A percentile compares a stretch with the other conserved stretches of the same genome.
These are phyloP conservation scores for Aspergillus chevalieri DNA, from an alignment of 2,329 filamentous ascomycete species.

Conservation along the genomic window DNA sequence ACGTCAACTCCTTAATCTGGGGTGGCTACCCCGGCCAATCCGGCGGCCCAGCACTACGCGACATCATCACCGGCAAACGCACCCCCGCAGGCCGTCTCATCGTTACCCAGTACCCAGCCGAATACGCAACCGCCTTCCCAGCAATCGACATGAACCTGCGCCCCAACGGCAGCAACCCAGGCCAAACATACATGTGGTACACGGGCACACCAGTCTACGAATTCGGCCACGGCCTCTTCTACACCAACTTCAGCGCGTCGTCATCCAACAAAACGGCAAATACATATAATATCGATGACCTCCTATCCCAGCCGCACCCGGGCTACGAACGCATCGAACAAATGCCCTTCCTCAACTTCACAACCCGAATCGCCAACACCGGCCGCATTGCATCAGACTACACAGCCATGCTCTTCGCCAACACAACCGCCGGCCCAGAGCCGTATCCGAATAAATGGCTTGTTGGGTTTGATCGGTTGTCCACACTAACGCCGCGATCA, in stretches of 20 bases:
- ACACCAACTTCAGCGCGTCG: constrained; percentile 34
- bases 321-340: constrained; percentile 26
- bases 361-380: constrained; percentile 31
- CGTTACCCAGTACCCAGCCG: constrained; percentile 33
- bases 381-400: constrained; percentile 35
- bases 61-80: constrained; percentile 38
- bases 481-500: constrained; percentile 16
- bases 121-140: constrained; percentile 39
- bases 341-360: constrained; percentile 33
- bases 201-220: constrained; percentile 33
- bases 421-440: constrained; percentile 32
- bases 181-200: constrained; percentile 44
- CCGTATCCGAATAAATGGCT: constrained; percentile 41
- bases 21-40: constrained; percentile 42
- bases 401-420: constrained; percentile 35
- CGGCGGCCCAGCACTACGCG: constrained; percentile 36
- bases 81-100: constrained; percentile 38
- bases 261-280: background rate
- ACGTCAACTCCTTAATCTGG: constrained; percentile 40
- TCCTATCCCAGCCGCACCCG: constrained; percentile 25
- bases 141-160: constrained; percentile 38
- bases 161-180: constrained; percentile 33
- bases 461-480: constrained; percentile 33
- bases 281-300: constrained; percentile 28
- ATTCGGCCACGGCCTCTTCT: constrained; percentile 42